These are phyloP conservation scores for Aureobasidium sp. DNA, from an alignment of 2,329 filamentous ascomycete genomes.

Conservation along the genomic window DNA sequence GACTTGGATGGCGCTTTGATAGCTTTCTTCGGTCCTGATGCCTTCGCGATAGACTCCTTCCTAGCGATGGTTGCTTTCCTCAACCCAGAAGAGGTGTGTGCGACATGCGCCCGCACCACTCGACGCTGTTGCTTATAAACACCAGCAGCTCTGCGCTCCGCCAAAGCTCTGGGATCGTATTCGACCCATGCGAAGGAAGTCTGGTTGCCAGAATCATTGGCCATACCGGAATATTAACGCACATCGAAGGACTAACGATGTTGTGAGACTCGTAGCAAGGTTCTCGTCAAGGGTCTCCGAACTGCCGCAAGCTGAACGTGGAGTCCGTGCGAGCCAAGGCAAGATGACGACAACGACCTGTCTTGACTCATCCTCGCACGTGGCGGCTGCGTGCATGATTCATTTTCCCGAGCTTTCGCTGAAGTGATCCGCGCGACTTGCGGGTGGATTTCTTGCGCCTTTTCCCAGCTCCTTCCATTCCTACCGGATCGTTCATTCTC, in stretches of 20 bases:
- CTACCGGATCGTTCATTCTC: too few relatives aligned
- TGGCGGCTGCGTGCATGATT: too few relatives aligned
- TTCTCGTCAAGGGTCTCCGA: not conserved
- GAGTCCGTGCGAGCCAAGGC: too few relatives aligned
- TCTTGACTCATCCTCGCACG: too few relatives aligned
- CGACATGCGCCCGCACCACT: slow-evolving; percentile 8
- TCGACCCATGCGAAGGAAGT: slow-evolving; percentile 3
- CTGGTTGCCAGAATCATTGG: not conserved
- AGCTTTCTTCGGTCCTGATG: not conserved
- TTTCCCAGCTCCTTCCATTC: too few relatives aligned
- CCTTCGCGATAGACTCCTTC: slow-evolving; percentile 9
- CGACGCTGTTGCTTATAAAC: not conserved
- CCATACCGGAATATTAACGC: not conserved
- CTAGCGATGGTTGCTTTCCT: slow-evolving; percentile 21
- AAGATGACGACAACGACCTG: too few relatives aligned
- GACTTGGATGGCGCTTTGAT: not conserved
- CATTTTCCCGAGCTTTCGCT: too few relatives aligned
- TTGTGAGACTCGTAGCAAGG: not conserved
- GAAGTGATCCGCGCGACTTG: too few relatives aligned
- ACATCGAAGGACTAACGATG: not conserved
- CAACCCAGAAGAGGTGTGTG: slow-evolving; percentile 16
- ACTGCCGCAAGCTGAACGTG: too few relatives aligned
- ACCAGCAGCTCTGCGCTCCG: not conserved
- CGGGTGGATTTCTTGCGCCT: too few relatives aligned
- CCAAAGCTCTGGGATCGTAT: not conserved